phyloP scores from a whole-genome alignment of 116 monocot species.

The Cymodocea nodosa region DNA sequence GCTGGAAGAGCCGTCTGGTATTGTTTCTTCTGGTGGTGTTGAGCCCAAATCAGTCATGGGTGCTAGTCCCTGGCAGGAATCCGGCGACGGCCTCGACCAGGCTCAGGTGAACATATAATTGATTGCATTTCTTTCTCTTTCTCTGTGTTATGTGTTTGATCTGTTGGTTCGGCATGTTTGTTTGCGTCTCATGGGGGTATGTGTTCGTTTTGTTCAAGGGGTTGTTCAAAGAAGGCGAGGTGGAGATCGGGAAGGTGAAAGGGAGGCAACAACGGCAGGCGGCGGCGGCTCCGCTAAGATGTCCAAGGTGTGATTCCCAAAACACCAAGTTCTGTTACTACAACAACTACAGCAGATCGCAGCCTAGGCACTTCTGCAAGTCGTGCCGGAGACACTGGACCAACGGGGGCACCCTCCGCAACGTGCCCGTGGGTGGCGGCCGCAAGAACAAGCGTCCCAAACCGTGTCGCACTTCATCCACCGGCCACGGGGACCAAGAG shows the following conservation, averaged over 20 bases:
- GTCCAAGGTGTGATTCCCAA: conserved; percentile 46
- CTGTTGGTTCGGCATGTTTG: background rate
- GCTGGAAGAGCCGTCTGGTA: too few species aligned
- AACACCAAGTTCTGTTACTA: conserved; percentile 97
- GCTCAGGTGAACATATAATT: conserved; percentile 3
- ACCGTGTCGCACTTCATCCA: background rate
- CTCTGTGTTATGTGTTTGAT: background rate
- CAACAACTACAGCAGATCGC: conserved; percentile 41
- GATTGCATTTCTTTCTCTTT: background rate
- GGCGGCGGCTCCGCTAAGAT: background rate
- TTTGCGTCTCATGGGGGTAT: background rate
- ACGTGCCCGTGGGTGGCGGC: conserved; percentile 27
- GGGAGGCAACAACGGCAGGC: conserved; percentile 6
- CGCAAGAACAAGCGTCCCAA: conserved; percentile 29
- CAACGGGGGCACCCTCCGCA: conserved; percentile 47
- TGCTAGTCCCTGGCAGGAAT: conserved; percentile 5
- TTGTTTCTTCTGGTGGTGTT: too few species aligned
- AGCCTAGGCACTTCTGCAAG: conserved; percentile 41
- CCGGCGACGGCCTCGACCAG: background rate
- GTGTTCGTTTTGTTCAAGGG: background rate
- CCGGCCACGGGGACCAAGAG: too few species aligned
- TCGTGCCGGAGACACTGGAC: conserved; percentile 58
- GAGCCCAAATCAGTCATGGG: background rate
- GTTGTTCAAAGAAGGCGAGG: background rate
- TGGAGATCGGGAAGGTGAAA: background rate